A percentile compares a stretch with the other conserved stretches of the same genome.
These are phyloP conservation scores for Vitis rotundifolia DNA, from an alignment of 164 flowering plant species.

Conservation along the genomic window DNA sequence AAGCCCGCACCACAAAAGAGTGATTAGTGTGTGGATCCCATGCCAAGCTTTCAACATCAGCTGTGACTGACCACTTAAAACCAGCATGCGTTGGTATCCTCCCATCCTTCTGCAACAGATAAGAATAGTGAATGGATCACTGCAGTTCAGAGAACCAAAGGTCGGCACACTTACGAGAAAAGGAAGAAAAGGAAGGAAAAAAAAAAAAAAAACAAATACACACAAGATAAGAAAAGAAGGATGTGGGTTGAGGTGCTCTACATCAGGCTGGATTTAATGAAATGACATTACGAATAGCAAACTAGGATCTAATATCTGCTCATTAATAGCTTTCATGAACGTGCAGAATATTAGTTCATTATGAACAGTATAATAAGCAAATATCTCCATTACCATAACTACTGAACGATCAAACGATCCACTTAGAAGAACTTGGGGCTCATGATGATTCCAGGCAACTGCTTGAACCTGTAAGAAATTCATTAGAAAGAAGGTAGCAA, in stretches of 20 bases:
- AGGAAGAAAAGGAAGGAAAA: neutral
- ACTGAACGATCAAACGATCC: slow-evolving; percentile 93
- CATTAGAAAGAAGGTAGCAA: neutral
- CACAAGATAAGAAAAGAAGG: neutral
- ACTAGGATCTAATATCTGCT: no score
- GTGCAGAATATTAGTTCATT: neutral
- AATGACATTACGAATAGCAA: no score
- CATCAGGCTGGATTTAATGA: no score
- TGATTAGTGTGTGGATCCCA: slow-evolving; percentile 92
- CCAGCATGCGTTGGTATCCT: slow-evolving; percentile 72
- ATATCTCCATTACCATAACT: slow-evolving; percentile 60
- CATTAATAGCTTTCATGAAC: no score
- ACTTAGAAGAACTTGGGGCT: slow-evolving; percentile 80
- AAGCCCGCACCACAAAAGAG: slow-evolving; percentile 71
- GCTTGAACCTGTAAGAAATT: slow-evolving; percentile 71
- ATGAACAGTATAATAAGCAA: neutral
- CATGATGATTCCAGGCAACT: slow-evolving; percentile 81
- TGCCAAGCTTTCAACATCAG: slow-evolving; percentile 92
- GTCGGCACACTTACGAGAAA: no score
- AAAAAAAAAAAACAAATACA: neutral
- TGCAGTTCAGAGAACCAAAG: no score
- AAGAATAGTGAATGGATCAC: neutral
- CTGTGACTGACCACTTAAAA: slow-evolving; percentile 66
- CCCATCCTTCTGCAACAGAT: slow-evolving; percentile 69
- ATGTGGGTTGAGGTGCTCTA: no score